Evolutionary conservation across 495 filamentous ascomycete genomes (phyloP).

Genomic region (Annulohypoxylon bovei): DNA sequence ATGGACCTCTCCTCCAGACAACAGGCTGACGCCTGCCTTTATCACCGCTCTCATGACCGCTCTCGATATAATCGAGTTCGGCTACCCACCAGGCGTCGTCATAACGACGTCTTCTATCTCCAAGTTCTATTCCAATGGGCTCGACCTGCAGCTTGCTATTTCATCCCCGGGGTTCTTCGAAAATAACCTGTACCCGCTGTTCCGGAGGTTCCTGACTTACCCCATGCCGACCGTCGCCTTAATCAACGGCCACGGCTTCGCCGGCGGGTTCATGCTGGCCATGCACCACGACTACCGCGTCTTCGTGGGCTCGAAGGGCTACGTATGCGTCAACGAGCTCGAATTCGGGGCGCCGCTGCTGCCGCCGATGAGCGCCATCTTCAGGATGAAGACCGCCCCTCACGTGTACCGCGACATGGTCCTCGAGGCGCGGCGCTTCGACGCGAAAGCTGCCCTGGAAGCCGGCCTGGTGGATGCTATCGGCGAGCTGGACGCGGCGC

Average conservation of each 20-base stretch:
- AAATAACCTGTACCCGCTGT: slow-evolving; percentile 67
- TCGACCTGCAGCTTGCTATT: slow-evolving; percentile 70
- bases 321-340: slow-evolving; percentile 79
- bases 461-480: slow-evolving; percentile 74
- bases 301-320: slow-evolving; percentile 73
- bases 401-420: slow-evolving; percentile 69
- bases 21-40: slow-evolving; percentile 74
- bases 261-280: slow-evolving; percentile 79
- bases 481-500: slow-evolving; percentile 68
- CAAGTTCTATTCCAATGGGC: slow-evolving; percentile 86
- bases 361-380: slow-evolving; percentile 76
- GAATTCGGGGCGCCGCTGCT: slow-evolving; percentile 78
- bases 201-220: slow-evolving; percentile 70
- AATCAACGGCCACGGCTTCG: slow-evolving; percentile 84
- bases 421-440: slow-evolving; percentile 73
- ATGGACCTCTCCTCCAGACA: slow-evolving; percentile 75
- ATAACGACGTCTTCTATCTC: slow-evolving; percentile 76
- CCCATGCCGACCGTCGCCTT: slow-evolving; percentile 85
- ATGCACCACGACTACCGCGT: slow-evolving; percentile 88
- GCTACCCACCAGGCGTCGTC: slow-evolving; percentile 71
- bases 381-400: slow-evolving; percentile 71
- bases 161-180: slow-evolving; percentile 63
- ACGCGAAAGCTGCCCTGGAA: slow-evolving; percentile 66
- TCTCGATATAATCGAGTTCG: slow-evolving; percentile 76
- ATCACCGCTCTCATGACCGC: slow-evolving; percentile 72